phyloP scores from a whole-genome alignment of 148 eudicot genomes.

The Cornus florida region DNA sequence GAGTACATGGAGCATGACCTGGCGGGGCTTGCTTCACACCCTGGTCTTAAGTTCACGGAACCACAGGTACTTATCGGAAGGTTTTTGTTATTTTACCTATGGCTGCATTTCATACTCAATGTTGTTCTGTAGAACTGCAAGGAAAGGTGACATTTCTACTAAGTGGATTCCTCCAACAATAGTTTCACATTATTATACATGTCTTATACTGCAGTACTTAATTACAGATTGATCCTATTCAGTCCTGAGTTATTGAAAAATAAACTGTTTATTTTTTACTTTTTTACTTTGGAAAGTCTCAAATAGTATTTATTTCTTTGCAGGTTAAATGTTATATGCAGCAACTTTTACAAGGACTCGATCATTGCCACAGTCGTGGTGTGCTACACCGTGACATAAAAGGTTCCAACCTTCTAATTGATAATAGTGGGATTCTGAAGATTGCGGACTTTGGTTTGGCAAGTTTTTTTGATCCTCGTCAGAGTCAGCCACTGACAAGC shows the following conservation, averaged over 20 bases:
- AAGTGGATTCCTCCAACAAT: neutral
- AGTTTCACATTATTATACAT: neutral
- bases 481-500: constrained; percentile 66
- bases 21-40: constrained; percentile 82
- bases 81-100: too few species aligned
- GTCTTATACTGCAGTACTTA: neutral
- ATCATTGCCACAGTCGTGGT: constrained; percentile 76
- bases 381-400: constrained; percentile 81
- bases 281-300: neutral
- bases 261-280: neutral
- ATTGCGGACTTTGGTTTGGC: constrained; percentile 93
- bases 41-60: constrained; percentile 73
- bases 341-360: constrained; percentile 79
- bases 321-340: constrained; percentile 91
- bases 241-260: neutral
- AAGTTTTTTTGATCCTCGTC: constrained; percentile 65
- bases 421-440: constrained; percentile 73
- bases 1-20: constrained; percentile 93
- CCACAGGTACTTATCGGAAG: constrained; percentile 52
- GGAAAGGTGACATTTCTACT: neutral
- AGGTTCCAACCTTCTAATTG: constrained; percentile 82
- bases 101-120: neutral
- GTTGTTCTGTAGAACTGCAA: neutral
- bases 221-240: neutral
- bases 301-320: constrained; percentile 10